Evolutionary conservation across 2,329 filamentous ascomycete species (phyloP), one percentile per base, ranked within the genome.

Genomic region (Cladosporium sp.): DNA sequence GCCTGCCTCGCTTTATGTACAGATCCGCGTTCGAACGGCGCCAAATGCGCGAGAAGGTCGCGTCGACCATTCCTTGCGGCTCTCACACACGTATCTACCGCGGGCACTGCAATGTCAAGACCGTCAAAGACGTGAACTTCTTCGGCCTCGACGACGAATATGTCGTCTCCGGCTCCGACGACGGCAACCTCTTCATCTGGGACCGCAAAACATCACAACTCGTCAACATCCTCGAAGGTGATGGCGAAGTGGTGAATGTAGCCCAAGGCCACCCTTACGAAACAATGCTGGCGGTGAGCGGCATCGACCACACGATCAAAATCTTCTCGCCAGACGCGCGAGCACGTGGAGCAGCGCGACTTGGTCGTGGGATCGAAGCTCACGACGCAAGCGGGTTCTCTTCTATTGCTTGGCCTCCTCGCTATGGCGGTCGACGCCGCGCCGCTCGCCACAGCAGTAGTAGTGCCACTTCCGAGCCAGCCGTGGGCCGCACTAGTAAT

Each of bases 191-290:
- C 28, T 90, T 90, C 75, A 89, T 90, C 62, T 90, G 88, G 88
- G 87, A 90, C 70, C 83, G 84, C 65, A 87, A 88, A 71, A 87
- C 86, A 4, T 79, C 81, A 21, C 79, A 86, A 65, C 77, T 90
- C 59, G 80, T 90, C 59, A 89, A 89, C 72, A 87, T 90, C 18
- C 79, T 90, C 7, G 84, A 88, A 74, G 88, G 86, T 1, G 88
- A 90, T 73, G 85, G 85, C 28, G 88, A 90, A 68, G 86, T 89
- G n/a, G 88, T 90, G 65, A 90, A 90, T 71, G 88, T 90, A 18
- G 80, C 89, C 15, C 86, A 89, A 81, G 86, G 85, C 2, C 88
- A 90, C 74, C 88, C 88, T 1, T 89, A 88, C 70, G 88, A 90
- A 73, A 87, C 88, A 1, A 86, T 87, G 68, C 80, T 90, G 65